Percentiles rank a stretch among this genome's conserved stretches.
These are phyloP conservation scores for Herpetomonas tarakana DNA, from an alignment of 208 protist species.

Conservation along the genomic window DNA sequence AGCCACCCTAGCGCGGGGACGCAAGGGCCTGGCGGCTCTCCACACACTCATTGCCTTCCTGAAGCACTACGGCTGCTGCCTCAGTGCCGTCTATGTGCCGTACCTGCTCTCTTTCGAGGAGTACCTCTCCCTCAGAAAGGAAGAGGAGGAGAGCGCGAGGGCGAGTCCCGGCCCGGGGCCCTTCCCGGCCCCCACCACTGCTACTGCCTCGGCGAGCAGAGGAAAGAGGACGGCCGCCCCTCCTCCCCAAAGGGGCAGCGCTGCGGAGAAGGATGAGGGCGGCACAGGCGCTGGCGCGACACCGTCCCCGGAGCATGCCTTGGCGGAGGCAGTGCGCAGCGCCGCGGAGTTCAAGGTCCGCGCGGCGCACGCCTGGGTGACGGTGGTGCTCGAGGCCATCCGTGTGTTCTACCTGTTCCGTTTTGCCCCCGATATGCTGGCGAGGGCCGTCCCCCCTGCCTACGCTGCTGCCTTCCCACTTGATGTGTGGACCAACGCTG, in stretches of 20 bases:
- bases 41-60: constrained; percentile 69
- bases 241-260: background rate
- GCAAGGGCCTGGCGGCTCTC: constrained; percentile 35
- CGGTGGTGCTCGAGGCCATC: constrained; percentile 69
- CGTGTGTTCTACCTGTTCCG: constrained; percentile 66
- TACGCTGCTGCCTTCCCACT: constrained; percentile 7
- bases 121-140: constrained; percentile 40
- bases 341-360: constrained; percentile 23
- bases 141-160: background rate
- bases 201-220: background rate
- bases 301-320: background rate
- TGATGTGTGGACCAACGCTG: constrained; percentile 26
- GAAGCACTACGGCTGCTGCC: constrained; percentile 64
- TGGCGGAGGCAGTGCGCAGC: constrained; percentile 8
- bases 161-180: constrained; percentile 3
- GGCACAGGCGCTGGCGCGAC: constrained; percentile 5
- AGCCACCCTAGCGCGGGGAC: background rate
- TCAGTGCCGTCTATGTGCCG: constrained; percentile 64
- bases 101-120: constrained; percentile 82
- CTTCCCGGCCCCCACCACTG: background rate
- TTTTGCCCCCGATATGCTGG: constrained; percentile 23
- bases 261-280: background rate
- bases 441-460: constrained; percentile 8
- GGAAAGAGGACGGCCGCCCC: constrained; percentile 1
- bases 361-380: constrained; percentile 58